Conservation (phyloP, 2,329 filamentous ascomycete species). For the Xylaria sp. region DNA sequence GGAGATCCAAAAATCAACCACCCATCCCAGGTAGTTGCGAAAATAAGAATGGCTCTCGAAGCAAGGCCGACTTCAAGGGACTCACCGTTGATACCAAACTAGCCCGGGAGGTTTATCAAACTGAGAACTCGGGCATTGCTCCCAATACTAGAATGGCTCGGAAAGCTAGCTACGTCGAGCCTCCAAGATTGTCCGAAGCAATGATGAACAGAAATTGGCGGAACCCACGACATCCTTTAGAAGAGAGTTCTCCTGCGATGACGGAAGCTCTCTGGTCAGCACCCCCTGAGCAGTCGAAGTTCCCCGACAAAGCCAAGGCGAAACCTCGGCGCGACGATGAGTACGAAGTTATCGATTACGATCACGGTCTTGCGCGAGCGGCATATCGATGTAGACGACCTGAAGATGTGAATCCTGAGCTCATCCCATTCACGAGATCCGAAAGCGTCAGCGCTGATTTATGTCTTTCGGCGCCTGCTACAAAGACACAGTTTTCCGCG, state of each 20-base stretch:
- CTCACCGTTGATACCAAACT: constrained; percentile 21
- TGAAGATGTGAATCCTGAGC: constrained; percentile 32
- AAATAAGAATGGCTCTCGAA: constrained; percentile 18
- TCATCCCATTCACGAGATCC: constrained; percentile 31
- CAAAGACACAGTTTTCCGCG: constrained; percentile 41
- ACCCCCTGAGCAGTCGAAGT: constrained; percentile 37
- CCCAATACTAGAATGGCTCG: constrained; percentile 4
- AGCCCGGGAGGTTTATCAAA: constrained; percentile 4
- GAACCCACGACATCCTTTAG: constrained; percentile 39
- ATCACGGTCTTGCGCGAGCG: constrained; percentile 32
- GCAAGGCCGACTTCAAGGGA: constrained; percentile 10
- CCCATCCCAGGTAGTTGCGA: background rate
- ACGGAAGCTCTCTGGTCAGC: constrained; percentile 36
- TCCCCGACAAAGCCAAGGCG: constrained; percentile 25
- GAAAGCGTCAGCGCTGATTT: constrained; percentile 44
- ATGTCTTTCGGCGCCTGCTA: constrained; percentile 47
- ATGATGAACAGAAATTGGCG: constrained; percentile 42
- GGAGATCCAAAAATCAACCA: background rate
- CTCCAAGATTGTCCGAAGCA: constrained; percentile 36
- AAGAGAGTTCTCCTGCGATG: background rate
- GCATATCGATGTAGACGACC: constrained; percentile 34
- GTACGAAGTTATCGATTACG: constrained; percentile 35
- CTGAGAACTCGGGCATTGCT: constrained; percentile 6
- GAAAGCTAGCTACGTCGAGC: constrained; percentile 21
- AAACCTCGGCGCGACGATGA: constrained; percentile 35